Evolutionary conservation across 371 early-diverging fungal genomes (phyloP).

Genomic region (Mucor irregularis): DNA sequence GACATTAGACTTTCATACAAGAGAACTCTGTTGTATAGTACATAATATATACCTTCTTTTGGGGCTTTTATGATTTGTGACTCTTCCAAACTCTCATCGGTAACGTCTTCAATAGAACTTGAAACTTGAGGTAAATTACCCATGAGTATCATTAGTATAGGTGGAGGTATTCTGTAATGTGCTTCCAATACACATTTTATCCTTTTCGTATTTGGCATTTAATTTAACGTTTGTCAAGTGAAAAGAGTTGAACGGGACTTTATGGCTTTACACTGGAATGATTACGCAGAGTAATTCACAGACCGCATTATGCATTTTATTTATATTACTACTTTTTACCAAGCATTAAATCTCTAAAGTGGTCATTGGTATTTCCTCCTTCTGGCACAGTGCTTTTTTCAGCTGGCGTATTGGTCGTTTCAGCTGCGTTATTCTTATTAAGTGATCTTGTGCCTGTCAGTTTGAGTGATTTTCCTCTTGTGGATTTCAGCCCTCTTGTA

Average conservation of each 20-base stretch:
- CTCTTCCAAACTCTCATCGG: conserved; percentile 28
- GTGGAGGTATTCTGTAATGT: conserved; percentile 43
- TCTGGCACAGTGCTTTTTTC: not conserved
- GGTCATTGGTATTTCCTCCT: too few species aligned
- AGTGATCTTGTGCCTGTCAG: too few species aligned
- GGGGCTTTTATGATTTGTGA: conserved; percentile 14
- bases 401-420: not conserved
- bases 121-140: conserved; percentile 48
- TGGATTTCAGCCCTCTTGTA: too few species aligned
- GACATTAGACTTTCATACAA: not conserved
- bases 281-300: too few species aligned
- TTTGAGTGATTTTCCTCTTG: too few species aligned
- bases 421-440: too few species aligned
- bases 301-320: too few species aligned
- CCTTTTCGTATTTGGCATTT: conserved; percentile 1
- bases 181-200: conserved; percentile 42
- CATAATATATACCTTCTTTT: conserved; percentile 17
- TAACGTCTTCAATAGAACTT: conserved; percentile 40
- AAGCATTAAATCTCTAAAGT: too few species aligned
- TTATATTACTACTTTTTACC: too few species aligned
- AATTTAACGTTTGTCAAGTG: too few species aligned
- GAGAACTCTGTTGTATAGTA: not conserved
- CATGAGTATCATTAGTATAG: conserved; percentile 44
- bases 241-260: too few species aligned
- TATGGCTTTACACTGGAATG: too few species aligned